These are phyloP conservation scores for Scutellaria minor DNA, from an alignment of 257 asterid genomes.

Conservation along the genomic window DNA sequence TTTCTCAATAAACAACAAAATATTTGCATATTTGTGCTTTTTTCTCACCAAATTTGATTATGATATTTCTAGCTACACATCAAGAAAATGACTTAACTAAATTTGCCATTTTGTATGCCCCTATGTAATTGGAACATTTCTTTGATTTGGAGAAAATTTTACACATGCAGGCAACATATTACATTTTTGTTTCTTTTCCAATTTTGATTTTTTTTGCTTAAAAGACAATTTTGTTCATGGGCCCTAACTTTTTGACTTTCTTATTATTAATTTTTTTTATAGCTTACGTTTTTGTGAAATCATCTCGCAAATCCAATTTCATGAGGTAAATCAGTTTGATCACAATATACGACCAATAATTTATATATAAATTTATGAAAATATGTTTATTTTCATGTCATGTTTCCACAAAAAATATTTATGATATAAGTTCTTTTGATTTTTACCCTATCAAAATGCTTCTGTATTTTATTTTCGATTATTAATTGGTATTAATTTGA, in stretches of 20 bases:
- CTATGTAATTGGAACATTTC: conserved; percentile 2
- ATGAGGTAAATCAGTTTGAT: too few relatives aligned
- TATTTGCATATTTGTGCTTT: background rate
- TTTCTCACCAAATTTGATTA: conserved; percentile 18
- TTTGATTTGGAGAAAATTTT: background rate
- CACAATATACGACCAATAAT: too few relatives aligned
- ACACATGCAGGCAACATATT: background rate
- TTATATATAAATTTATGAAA: too few relatives aligned
- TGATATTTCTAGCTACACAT: background rate
- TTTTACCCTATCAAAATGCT: too few relatives aligned
- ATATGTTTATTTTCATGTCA: too few relatives aligned
- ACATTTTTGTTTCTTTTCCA: background rate
- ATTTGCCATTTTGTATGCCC: conserved; percentile 6
- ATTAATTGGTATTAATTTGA: too few relatives aligned
- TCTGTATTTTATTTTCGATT: too few relatives aligned
- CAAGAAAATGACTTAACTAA: conserved; percentile 27
- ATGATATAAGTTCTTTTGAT: too few relatives aligned
- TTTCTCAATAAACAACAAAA: background rate
- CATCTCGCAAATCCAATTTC: too few relatives aligned
- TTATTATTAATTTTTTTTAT: too few relatives aligned
- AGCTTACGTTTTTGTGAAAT: too few relatives aligned
- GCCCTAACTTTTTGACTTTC: conserved; percentile 7
- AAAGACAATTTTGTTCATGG: conserved; percentile 33
- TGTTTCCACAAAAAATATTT: too few relatives aligned
- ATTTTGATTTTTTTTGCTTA: conserved; percentile 20